Evolutionary conservation across 164 flowering plant genomes (phyloP).

Genomic region (Nymphaea thermarum): DNA sequence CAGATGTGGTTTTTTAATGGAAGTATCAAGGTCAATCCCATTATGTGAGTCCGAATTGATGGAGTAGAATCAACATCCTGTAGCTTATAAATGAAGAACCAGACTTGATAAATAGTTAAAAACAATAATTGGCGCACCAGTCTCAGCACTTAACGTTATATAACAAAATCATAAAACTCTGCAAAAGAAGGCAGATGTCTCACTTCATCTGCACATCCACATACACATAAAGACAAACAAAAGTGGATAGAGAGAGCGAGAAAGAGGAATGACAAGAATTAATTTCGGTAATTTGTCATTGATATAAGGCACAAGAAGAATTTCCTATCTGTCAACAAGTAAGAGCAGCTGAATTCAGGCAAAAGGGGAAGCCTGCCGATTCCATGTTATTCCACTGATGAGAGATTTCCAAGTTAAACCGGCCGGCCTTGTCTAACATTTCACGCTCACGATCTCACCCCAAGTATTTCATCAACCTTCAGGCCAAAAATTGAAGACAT

Average conservation of each 20-base stretch:
- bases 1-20: too few relatives aligned
- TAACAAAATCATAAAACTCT: too few relatives aligned
- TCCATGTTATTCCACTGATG: conserved; percentile 75
- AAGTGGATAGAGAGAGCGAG: not conserved
- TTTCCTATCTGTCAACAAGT: conserved; percentile 55
- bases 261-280: not conserved
- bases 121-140: too few relatives aligned
- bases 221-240: too few relatives aligned
- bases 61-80: too few relatives aligned
- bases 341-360: conserved; percentile 43
- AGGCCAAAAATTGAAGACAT: not conserved
- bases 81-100: too few relatives aligned
- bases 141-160: too few relatives aligned
- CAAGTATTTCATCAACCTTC: not conserved
- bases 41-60: too few relatives aligned
- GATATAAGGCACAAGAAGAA: conserved; percentile 43
- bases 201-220: too few relatives aligned
- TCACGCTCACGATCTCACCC: not conserved
- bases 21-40: too few relatives aligned
- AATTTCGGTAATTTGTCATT: not conserved
- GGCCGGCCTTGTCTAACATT: not conserved
- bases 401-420: conserved; percentile 26
- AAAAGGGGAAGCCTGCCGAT: conserved; percentile 44
- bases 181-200: too few relatives aligned
- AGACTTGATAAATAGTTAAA: too few relatives aligned